Conservation (phyloP, 1,284 basidiomycete genomes). For the Trametes versicolor region DNA sequence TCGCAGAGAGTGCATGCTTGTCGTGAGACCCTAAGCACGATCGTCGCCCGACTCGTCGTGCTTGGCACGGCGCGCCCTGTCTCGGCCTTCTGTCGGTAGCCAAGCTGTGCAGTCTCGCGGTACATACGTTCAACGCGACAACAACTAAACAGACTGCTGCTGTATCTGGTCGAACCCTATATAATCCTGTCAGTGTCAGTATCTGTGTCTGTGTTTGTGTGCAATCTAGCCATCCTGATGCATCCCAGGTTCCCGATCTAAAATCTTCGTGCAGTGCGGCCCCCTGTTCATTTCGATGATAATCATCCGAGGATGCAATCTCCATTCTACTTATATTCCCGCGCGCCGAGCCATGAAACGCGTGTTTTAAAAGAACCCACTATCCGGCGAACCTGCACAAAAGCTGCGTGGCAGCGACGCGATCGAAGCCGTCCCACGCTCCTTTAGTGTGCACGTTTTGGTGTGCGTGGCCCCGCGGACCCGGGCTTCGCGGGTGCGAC, state of each 20-base stretch:
- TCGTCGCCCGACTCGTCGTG: neutral
- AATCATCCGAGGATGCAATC: slow-evolving; percentile 1
- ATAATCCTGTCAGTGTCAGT: neutral
- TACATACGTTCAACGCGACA: neutral
- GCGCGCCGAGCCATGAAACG: neutral
- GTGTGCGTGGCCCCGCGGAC: neutral
- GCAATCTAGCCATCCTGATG: neutral
- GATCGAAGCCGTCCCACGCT: neutral
- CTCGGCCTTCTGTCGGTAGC: slow-evolving; percentile 14
- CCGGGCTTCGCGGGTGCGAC: neutral
- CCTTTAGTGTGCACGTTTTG: neutral
- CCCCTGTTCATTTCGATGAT: neutral
- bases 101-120: neutral
- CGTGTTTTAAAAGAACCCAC: neutral
- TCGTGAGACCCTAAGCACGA: neutral
- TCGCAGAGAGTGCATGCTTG: neutral
- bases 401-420: slow-evolving; percentile 1
- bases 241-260: neutral
- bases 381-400: neutral
- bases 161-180: neutral
- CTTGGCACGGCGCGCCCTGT: slow-evolving; percentile 1
- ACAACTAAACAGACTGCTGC: too few relatives aligned
- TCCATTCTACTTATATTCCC: neutral
- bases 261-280: slow-evolving; percentile 1
- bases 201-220: neutral